These are phyloP conservation scores for Sporobolomyces roseus DNA, from an alignment of 768 basidiomycete species.

Conservation along the genomic window DNA sequence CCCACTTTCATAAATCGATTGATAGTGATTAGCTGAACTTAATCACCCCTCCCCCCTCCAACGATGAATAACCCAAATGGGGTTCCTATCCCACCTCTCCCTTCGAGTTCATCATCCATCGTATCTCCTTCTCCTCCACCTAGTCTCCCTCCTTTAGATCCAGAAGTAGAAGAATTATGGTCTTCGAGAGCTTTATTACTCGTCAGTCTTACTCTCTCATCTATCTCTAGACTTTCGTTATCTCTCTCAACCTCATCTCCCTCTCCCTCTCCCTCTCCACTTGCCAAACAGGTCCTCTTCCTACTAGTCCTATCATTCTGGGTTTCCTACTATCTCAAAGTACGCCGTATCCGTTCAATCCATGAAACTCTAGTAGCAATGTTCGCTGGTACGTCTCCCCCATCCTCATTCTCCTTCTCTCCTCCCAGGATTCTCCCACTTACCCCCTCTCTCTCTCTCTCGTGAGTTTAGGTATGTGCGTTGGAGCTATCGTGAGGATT, in stretches of 20 bases:
- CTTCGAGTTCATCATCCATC: not conserved
- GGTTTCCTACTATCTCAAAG: constrained; percentile 97
- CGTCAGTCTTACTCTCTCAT: too few relatives aligned
- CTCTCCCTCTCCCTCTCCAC: not conserved
- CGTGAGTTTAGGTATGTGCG: constrained; percentile 65
- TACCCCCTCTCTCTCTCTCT: not conserved
- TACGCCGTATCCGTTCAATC: constrained; percentile 87
- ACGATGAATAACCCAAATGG: constrained; percentile 26
- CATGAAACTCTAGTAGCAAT: constrained; percentile 96
- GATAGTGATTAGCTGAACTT: too few relatives aligned
- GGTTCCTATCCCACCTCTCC: too few relatives aligned
- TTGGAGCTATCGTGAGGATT: constrained; percentile 82
- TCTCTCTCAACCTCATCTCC: not conserved
- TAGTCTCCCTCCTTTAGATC: constrained; percentile 27
- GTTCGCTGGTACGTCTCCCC: constrained; percentile 59
- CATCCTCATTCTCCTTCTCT: not conserved
- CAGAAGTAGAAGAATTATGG: constrained; percentile 78
- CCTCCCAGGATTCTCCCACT: too few relatives aligned
- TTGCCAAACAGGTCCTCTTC: constrained; percentile 51
- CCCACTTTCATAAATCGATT: too few relatives aligned
- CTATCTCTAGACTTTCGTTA: too few relatives aligned
- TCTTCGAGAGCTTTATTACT: constrained; percentile 92
- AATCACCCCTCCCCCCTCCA: not conserved
- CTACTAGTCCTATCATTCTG: constrained; percentile 89
- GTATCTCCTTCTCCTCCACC: not conserved